phyloP scores from a whole-genome alignment of 1,139 yeast species.

The Pichia sp. region DNA sequence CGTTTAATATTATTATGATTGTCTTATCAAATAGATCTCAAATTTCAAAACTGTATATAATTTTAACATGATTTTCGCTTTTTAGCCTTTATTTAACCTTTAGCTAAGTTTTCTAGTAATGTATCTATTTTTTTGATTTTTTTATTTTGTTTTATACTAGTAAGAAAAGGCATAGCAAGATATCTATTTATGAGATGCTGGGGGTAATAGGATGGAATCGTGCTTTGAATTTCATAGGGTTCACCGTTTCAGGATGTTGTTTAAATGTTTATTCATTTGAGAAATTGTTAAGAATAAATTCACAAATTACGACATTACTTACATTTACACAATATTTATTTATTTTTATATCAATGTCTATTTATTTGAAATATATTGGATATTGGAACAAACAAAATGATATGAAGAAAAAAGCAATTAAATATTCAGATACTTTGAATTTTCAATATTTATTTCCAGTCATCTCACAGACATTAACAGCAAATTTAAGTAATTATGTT shows the following conservation, averaged over 20 bases:
- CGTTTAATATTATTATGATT: too few species aligned
- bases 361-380: constrained; percentile 1
- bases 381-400: constrained; percentile 3
- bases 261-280: constrained; percentile 62
- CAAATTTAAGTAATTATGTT: constrained; percentile 47
- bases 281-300: constrained; percentile 35
- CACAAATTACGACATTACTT: constrained; percentile 43
- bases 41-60: too few species aligned
- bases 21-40: too few species aligned
- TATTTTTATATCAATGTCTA: constrained; percentile 34
- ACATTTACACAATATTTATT: constrained; percentile 58
- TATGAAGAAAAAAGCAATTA: too few species aligned
- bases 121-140: too few species aligned
- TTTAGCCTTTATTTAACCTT: too few species aligned
- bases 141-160: too few species aligned
- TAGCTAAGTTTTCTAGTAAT: too few species aligned
- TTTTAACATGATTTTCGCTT: too few species aligned
- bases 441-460: constrained; percentile 10
- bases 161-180: too few species aligned
- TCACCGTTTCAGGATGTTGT: constrained; percentile 71
- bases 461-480: constrained; percentile 7
- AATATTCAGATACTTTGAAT: background rate
- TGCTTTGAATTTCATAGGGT: constrained; percentile 21
- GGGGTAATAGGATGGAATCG: background rate
- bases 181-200: too few species aligned